These are phyloP conservation scores for Haematococcus sp. DNA, from an alignment of 139 green algal species.

Conservation along the genomic window DNA sequence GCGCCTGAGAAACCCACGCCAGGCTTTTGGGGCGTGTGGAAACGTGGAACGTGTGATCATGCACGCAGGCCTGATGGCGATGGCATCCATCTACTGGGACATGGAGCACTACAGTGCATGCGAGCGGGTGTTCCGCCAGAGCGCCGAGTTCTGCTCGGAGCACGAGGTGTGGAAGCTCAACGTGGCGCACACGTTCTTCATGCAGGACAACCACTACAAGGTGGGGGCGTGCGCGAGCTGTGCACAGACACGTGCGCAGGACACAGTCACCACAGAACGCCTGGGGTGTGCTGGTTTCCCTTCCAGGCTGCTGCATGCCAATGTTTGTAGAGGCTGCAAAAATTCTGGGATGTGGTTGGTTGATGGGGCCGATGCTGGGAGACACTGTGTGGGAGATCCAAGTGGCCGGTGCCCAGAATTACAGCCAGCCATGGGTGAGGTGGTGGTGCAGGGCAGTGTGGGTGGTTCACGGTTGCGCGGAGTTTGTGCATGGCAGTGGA, in stretches of 20 bases:
- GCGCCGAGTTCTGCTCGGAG: slow-evolving; percentile 83
- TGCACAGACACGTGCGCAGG: too few species aligned
- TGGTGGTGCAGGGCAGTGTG: too few species aligned
- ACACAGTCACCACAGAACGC: not conserved
- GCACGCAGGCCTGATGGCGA: slow-evolving; percentile 81
- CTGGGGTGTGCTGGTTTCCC: not conserved
- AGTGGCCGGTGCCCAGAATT: too few species aligned
- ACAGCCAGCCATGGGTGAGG: too few species aligned
- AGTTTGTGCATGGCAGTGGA: too few species aligned
- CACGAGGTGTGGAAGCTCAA: slow-evolving; percentile 86
- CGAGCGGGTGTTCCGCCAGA: slow-evolving; percentile 76
- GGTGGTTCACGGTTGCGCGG: too few species aligned
- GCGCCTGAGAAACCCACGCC: too few species aligned
- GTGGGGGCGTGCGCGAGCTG: slow-evolving; percentile 43
- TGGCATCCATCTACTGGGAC: slow-evolving; percentile 77
- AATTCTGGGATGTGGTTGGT: not conserved
- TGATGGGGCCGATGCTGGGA: not conserved
- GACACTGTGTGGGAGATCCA: too few species aligned
- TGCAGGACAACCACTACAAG: slow-evolving; percentile 78
- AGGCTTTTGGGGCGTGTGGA: too few species aligned
- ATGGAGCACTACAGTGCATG: slow-evolving; percentile 66
- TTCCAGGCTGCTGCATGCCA: too few species aligned
- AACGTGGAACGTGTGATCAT: too few species aligned
- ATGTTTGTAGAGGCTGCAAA: not conserved
- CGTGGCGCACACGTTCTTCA: slow-evolving; percentile 85